A percentile compares a stretch with the other conserved stretches of the same genome.
These are phyloP conservation scores for Pyronema omphalodes DNA, from an alignment of 495 filamentous ascomycete genomes.

Conservation along the genomic window DNA sequence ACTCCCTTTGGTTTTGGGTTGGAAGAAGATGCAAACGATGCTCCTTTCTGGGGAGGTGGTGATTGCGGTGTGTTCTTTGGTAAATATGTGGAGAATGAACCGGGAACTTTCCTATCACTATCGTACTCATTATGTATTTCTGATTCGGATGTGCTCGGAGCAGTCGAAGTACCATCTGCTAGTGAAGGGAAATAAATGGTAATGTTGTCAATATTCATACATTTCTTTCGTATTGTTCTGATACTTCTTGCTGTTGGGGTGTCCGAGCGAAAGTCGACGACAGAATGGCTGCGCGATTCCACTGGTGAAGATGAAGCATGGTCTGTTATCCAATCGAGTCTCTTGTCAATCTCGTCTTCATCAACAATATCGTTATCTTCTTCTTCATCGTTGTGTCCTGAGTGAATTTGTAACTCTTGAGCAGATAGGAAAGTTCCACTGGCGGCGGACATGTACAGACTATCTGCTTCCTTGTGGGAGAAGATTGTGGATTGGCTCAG, in stretches of 20 bases:
- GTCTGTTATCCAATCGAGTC: conserved; percentile 15
- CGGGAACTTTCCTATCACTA: conserved; percentile 26
- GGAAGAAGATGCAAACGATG: background rate
- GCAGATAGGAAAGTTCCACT: conserved; percentile 25
- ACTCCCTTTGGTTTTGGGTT: conserved; percentile 6
- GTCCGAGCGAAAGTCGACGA: background rate
- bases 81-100: conserved; percentile 38
- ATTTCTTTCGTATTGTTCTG: conserved; percentile 19
- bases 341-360: conserved; percentile 17
- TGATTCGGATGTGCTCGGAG: background rate
- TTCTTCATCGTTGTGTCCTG: conserved; percentile 7
- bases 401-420: conserved; percentile 25
- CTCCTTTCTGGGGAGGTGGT: conserved; percentile 5
- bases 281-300: background rate
- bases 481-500: conserved; percentile 54
- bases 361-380: conserved; percentile 19
- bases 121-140: too few relatives aligned
- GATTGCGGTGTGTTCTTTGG: conserved; percentile 9
- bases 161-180: conserved; percentile 1
- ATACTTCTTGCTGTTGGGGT: conserved; percentile 14
- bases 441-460: conserved; percentile 81
- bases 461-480: conserved; percentile 80
- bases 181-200: conserved; percentile 42
- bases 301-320: background rate
- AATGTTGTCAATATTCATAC: conserved; percentile 31